Base-by-base conservation (phyloP, 495 filamentous ascomycete species). In the Penicillium silybi region DNA sequence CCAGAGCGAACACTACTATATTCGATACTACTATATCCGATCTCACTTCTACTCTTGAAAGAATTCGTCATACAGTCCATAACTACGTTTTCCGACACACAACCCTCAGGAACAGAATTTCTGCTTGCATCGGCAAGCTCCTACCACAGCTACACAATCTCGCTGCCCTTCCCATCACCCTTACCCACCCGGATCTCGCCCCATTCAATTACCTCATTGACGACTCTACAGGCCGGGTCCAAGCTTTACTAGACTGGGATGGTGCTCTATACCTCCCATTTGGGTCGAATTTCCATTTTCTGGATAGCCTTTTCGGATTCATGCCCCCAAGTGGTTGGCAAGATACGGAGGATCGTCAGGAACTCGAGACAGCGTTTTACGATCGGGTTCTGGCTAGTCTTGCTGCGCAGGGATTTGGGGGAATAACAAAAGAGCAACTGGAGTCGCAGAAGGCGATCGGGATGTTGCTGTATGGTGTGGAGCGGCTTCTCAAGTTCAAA, bases 401-500 rank as follows among this genome's bases (percentile, higher is more conserved):
- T 52, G 40, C 48, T 37, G 9, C 44, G 17, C 23, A 57, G 29
- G 40, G 54, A 48, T 8, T 43, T 39, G 8, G 17, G 11, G 43
- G 29, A 15, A 40, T 56, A 52, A 44, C 44, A 40, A 56, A 52
- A 47, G 43, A 56, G 32, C 38, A 52, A 44, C 29, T 56, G 35
- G 48, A 56, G 43, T 52, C 18, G 44, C 39, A 56, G 29, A 52
- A 57, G 32, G 44, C 54, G 38, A 52, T 57, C 16, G 44, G 54
- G 40, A 57, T 57, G 40, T 52, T 57, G 23, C 54, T 44, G 13
- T 48, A 48, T 23, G 44, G 44, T 48, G 44, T 57, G 22, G 54
- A 57, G 23, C 48, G 54, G 44, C 54, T 57, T 52, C 54, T 57
- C 44, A 52, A 48, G 40, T 57, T 57, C 39, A 52, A 57, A 48